phyloP scores from a whole-genome alignment of 2,329 filamentous ascomycete genomes.

The Cytospora chrysosperma region DNA sequence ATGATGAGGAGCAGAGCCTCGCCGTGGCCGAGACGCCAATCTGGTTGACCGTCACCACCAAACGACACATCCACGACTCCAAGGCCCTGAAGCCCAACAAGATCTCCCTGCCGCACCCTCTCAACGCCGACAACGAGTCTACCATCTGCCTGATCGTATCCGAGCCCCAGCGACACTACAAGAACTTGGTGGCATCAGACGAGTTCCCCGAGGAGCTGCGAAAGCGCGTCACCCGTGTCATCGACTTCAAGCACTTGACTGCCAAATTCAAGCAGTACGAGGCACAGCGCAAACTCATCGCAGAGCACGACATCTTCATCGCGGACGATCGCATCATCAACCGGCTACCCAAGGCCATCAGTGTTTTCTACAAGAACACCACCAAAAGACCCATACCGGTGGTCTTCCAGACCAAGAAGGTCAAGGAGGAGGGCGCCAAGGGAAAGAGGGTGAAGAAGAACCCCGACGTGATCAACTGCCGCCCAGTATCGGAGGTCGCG shows the following conservation, averaged over 20 bases:
- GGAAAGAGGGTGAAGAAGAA: constrained; percentile 58
- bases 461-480: constrained; percentile 41
- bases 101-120: constrained; percentile 73
- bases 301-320: constrained; percentile 90
- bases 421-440: constrained; percentile 58
- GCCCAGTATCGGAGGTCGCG: constrained; percentile 66
- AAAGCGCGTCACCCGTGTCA: constrained; percentile 70
- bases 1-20: constrained; percentile 43
- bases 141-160: constrained; percentile 87
- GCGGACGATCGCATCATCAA: constrained; percentile 84
- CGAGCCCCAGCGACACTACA: constrained; percentile 79
- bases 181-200: constrained; percentile 77
- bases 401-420: constrained; percentile 53
- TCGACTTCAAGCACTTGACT: constrained; percentile 77
- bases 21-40: constrained; percentile 50
- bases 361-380: constrained; percentile 86
- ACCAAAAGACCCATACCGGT: constrained; percentile 86
- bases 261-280: constrained; percentile 89
- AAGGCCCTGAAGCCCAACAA: constrained; percentile 80
- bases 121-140: constrained; percentile 64
- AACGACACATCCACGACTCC: constrained; percentile 68
- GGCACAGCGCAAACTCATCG: constrained; percentile 74
- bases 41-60: constrained; percentile 64
- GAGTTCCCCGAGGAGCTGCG: constrained; percentile 67
- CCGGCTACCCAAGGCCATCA: constrained; percentile 72